Evolutionary conservation across 345 rosid genomes (phyloP), one percentile per base, ranked within the genome.

Genomic region (Eucalyptus marginata): DNA sequence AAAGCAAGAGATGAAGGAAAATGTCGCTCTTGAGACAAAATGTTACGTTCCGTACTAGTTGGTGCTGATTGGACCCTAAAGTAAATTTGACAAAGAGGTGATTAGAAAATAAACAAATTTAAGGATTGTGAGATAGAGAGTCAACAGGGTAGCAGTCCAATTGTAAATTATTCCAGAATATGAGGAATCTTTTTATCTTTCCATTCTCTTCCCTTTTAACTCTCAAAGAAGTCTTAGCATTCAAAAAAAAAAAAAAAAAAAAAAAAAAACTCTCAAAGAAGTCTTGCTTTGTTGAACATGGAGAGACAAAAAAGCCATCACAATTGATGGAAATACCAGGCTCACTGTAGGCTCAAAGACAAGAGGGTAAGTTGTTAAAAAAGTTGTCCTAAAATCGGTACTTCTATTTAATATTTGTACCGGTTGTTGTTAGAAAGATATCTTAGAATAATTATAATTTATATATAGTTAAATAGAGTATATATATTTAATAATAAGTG

Each of bases 391-490:
- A 49, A 49, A 49, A 49, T 49, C 4, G n/a, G 13, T 10, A 24
- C 50, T 49, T 49, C 4, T 49, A 49, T 49, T 49, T 49, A 49
- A 49, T 13, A 49, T 49, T 5, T 49, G 2, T 49, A 49, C 6
- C 0, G 2, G 16, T 2, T 49, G 14, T 13, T 5, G 6, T 13
- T 13, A 13, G 3, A 49, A 13, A 49, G 51, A 49, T 49, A 49
- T 49, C 7, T 49, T 49, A 13, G 16, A 49, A 49, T 49, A 49
- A n/a, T n/a, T n/a, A n/a, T n/a, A n/a, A 66, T 54, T 22, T 2
- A 22, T 54, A 54, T 54, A 54, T 54, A 54, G 27, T 54, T 54
- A n/a, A n/a, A n/a, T n/a, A n/a, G n/a, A n/a, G 0, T 54, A 20
- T 18, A 8, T 54, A 54, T 54, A 54, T 54, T 54, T 20, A 56